These are phyloP conservation scores for Pythium aristosporum DNA, from an alignment of 352 stramenopile species.

Conservation along the genomic window DNA sequence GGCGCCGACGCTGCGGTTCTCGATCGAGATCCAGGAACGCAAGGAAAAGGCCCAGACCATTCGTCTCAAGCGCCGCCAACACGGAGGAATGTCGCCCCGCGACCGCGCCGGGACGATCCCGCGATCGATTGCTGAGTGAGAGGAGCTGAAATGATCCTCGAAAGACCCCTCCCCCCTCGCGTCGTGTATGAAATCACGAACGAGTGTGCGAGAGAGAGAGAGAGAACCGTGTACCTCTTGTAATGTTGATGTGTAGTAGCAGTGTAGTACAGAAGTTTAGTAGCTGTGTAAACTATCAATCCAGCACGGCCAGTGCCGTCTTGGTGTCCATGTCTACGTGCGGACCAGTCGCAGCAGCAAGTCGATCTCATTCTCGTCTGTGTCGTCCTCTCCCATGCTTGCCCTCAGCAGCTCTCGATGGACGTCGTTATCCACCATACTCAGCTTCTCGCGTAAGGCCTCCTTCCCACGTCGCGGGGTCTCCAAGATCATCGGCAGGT, in stretches of 20 bases:
- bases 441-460: background rate
- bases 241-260: background rate
- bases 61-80: conserved; percentile 34
- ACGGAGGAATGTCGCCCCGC: background rate
- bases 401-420: conserved; percentile 12
- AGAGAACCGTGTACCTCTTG: too few relatives aligned
- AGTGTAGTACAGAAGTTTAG: background rate
- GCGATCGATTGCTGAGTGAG: conserved; percentile 16
- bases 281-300: background rate
- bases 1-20: conserved; percentile 59
- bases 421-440: background rate
- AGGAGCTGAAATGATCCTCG: background rate
- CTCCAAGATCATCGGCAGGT: conserved; percentile 48
- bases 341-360: conserved; percentile 18
- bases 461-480: conserved; percentile 30
- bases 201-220: conserved; percentile 2
- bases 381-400: conserved; percentile 6
- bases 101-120: background rate
- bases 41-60: conserved; percentile 75
- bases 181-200: background rate
- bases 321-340: background rate
- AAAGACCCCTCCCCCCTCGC: background rate
- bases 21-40: conserved; percentile 71
- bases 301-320: background rate
- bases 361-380: conserved; percentile 27